phyloP scores from a whole-genome alignment of 106 monocot species.

The Platanthera zijinensis region DNA sequence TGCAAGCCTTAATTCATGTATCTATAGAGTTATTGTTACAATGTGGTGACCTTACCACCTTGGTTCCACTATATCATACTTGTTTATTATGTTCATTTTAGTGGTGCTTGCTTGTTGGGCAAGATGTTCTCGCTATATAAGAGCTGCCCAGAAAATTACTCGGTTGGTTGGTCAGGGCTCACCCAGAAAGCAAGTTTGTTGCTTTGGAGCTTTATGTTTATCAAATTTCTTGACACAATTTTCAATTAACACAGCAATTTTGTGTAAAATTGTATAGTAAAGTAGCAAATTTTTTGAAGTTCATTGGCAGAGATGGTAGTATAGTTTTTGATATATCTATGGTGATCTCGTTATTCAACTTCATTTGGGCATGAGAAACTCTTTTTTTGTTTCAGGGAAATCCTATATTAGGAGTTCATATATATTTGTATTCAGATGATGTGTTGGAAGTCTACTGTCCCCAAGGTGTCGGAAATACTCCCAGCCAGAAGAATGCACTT shows the following conservation, averaged over 20 bases:
- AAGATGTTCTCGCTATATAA: not conserved
- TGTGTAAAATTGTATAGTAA: not conserved
- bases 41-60: too few relatives aligned
- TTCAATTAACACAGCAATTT: not conserved
- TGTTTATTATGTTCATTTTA: not conserved
- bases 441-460: conserved; percentile 60
- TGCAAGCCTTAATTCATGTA: too few relatives aligned
- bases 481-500: conserved; percentile 49
- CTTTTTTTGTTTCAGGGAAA: conserved; percentile 60
- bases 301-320: not conserved
- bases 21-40: too few relatives aligned
- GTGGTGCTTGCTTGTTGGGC: not conserved
- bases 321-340: not conserved
- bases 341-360: not conserved
- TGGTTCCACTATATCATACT: not conserved
- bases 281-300: not conserved
- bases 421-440: conserved; percentile 86
- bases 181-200: not conserved
- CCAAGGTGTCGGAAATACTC: conserved; percentile 50
- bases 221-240: not conserved
- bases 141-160: not conserved
- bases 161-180: not conserved
- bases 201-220: not conserved
- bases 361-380: not conserved
- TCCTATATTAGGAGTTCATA: conserved; percentile 87